A percentile compares a stretch with the other conserved stretches of the same genome.
These are phyloP conservation scores for Myrica gale DNA, from an alignment of 306 rosid species.

Conservation along the genomic window DNA sequence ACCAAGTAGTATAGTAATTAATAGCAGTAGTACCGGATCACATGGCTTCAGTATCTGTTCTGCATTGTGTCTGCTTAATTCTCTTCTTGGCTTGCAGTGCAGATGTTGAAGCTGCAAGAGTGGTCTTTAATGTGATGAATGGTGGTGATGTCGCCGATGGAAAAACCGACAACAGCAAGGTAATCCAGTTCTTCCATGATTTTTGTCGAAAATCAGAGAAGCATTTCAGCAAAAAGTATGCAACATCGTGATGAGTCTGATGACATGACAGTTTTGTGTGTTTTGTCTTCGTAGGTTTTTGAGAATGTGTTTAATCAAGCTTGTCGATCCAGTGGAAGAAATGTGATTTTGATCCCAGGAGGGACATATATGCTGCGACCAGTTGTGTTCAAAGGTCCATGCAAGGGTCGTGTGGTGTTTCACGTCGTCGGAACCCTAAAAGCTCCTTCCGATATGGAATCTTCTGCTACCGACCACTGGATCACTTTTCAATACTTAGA, in stretches of 20 bases:
- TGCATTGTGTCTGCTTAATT: conserved; percentile 1
- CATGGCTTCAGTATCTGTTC: conserved; percentile 17
- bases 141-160: conserved; percentile 29
- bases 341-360: conserved; percentile 25
- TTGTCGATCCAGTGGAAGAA: conserved; percentile 18
- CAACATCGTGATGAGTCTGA: too few relatives aligned
- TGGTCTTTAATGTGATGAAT: conserved; percentile 11
- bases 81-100: conserved; percentile 4
- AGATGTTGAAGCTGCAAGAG: conserved; percentile 5
- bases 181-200: not conserved
- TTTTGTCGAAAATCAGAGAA: too few relatives aligned
- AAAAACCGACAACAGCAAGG: conserved; percentile 34
- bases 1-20: not conserved
- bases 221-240: too few relatives aligned
- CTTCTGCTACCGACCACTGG: conserved; percentile 20
- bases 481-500: conserved; percentile 20
- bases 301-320: conserved; percentile 28
- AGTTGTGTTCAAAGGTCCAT: conserved; percentile 20
- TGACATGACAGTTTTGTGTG: too few relatives aligned
- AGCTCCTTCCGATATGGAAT: not conserved
- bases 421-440: conserved; percentile 17
- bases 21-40: not conserved
- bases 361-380: conserved; percentile 28
- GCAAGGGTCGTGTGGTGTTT: conserved; percentile 22
- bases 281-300: conserved; percentile 23